Evolutionary conservation across 2,329 filamentous ascomycete species (phyloP).

Genomic region (Exophiala xenobiotica): DNA sequence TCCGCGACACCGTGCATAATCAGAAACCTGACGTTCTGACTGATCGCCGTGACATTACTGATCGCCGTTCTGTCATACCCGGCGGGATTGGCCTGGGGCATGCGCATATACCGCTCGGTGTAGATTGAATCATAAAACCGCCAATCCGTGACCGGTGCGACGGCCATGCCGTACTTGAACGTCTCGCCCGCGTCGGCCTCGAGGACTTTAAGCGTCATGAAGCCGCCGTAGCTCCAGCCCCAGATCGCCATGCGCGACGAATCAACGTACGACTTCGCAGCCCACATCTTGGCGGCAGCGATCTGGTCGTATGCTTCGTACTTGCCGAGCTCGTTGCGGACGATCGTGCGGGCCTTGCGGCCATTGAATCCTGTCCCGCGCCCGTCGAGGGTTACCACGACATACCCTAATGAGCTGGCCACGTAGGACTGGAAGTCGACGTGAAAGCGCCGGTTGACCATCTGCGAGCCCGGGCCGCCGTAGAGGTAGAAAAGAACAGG

Average conservation of each 20-base stretch:
- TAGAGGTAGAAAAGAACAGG: constrained; percentile 95
- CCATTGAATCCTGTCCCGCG: constrained; percentile 90
- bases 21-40: constrained; percentile 79
- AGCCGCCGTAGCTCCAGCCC: constrained; percentile 98
- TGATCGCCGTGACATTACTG: constrained; percentile 69
- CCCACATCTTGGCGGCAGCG: constrained; percentile 80
- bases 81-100: constrained; percentile 72
- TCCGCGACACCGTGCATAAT: constrained; percentile 96
- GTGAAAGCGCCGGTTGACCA: constrained; percentile 73
- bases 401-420: constrained; percentile 80
- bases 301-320: constrained; percentile 91
- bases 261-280: constrained; percentile 79
- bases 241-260: constrained; percentile 81
- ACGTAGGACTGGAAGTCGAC: constrained; percentile 91
- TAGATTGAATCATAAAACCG: constrained; percentile 92
- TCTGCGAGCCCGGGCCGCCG: constrained; percentile 89
- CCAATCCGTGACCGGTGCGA: constrained; percentile 98
- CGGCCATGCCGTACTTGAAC: constrained; percentile 96
- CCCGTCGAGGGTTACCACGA: constrained; percentile 92
- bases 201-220: constrained; percentile 90
- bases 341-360: constrained; percentile 74
- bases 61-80: constrained; percentile 79
- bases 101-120: constrained; percentile 97
- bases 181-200: constrained; percentile 86
- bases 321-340: constrained; percentile 79